A percentile compares a stretch with the other conserved stretches of the same genome.
phyloP scores from a whole-genome alignment of 495 filamentous ascomycete genomes.

The Mytilinidion resinicola region DNA sequence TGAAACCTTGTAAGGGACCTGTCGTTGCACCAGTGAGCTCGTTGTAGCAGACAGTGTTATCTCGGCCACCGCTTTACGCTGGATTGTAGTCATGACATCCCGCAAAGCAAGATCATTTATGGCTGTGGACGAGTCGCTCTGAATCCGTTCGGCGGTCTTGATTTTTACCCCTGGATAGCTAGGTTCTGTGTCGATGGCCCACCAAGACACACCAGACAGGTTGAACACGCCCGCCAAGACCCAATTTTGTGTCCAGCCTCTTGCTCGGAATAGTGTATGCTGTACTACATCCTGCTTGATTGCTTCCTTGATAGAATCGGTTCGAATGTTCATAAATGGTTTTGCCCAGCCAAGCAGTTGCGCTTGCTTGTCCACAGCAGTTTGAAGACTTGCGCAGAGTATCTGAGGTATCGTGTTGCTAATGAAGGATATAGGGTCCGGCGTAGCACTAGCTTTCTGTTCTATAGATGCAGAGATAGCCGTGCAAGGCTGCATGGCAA shows the following conservation, averaged over 20 bases:
- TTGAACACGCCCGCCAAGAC: conserved; percentile 29
- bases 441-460: conserved; percentile 21
- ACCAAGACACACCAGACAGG: conserved; percentile 33
- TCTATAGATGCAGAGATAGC: conserved; percentile 41
- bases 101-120: conserved; percentile 2
- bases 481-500: conserved; percentile 30
- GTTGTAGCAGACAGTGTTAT: neutral
- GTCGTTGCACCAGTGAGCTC: no score
- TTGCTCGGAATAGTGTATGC: conserved; percentile 23
- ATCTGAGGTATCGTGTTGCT: conserved; percentile 17
- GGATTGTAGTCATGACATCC: neutral
- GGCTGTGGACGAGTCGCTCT: neutral
- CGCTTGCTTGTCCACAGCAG: conserved; percentile 22
- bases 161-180: neutral
- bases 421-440: conserved; percentile 12
- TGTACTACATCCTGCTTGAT: conserved; percentile 29
- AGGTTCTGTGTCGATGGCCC: conserved; percentile 24
- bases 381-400: conserved; percentile 21
- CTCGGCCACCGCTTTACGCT: neutral
- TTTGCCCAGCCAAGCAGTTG: conserved; percentile 30
- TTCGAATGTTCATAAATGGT: conserved; percentile 4
- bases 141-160: conserved; percentile 4
- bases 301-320: conserved; percentile 22
- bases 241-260: conserved; percentile 32
- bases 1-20: no score